A percentile compares a stretch with the other conserved stretches of the same genome.
Conservation (phyloP, 768 basidiomycete genomes). For the Fomitopsis serialis region DNA sequence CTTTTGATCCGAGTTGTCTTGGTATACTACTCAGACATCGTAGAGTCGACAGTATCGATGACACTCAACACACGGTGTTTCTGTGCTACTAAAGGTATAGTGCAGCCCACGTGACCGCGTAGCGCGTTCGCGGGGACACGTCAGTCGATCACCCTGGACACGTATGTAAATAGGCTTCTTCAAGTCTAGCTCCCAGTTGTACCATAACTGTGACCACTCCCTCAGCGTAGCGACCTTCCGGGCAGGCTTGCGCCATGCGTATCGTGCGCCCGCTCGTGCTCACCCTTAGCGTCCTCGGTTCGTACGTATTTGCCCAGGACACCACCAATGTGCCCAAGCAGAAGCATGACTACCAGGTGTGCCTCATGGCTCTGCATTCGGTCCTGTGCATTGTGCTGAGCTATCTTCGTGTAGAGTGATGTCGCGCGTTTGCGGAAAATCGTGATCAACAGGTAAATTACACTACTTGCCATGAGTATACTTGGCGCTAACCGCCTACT, state of each 20-base stretch:
- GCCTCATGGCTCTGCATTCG: not conserved
- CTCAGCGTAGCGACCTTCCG: not conserved
- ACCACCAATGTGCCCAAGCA: constrained; percentile 37
- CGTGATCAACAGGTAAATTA: constrained; percentile 75
- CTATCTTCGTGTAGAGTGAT: constrained; percentile 59
- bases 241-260: constrained; percentile 42
- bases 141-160: constrained; percentile 8
- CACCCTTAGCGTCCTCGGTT: constrained; percentile 33
- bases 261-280: constrained; percentile 44
- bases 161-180: not conserved
- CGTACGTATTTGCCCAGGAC: constrained; percentile 47
- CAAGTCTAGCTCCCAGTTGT: too few relatives aligned
- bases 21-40: too few relatives aligned
- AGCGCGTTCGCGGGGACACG: constrained; percentile 9
- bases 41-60: too few relatives aligned
- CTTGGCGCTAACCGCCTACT: not conserved
- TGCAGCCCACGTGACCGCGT: too few relatives aligned
- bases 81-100: too few relatives aligned
- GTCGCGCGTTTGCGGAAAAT: constrained; percentile 90
- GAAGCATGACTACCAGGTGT: constrained; percentile 70
- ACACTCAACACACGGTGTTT: too few relatives aligned
- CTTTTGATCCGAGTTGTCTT: too few relatives aligned
- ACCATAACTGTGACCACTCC: not conserved
- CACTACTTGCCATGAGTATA: not conserved
- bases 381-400: not conserved